phyloP scores from a whole-genome alignment of 2,329 filamentous ascomycete species.

The Orbilia blumenaviensis region DNA sequence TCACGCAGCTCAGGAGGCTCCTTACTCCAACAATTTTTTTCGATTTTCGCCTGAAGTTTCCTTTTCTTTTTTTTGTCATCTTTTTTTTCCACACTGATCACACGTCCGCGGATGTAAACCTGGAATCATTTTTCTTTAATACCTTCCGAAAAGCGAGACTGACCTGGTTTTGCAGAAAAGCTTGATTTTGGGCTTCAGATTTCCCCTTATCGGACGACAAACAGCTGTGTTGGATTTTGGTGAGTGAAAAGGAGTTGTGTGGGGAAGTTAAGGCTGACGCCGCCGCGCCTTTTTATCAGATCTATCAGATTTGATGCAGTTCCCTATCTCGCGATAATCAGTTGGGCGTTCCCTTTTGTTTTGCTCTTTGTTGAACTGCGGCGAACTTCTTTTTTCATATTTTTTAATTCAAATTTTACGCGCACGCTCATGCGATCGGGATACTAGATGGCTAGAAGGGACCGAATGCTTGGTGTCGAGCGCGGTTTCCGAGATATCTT shows the following conservation, averaged over 20 bases:
- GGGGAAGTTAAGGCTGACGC: constrained; percentile 46
- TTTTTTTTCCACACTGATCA: constrained; percentile 6
- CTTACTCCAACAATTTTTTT: constrained; percentile 23
- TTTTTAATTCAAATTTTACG: neutral
- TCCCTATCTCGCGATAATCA: constrained; percentile 39
- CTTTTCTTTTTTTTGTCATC: constrained; percentile 11
- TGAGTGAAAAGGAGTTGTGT: constrained; percentile 43
- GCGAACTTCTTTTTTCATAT: neutral
- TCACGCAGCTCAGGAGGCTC: constrained; percentile 32
- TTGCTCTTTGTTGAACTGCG: constrained; percentile 4
- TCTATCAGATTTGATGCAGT: constrained; percentile 48
- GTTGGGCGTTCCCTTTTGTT: neutral
- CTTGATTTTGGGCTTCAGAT: constrained; percentile 39
- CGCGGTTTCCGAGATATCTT: constrained; percentile 1
- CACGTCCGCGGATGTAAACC: constrained; percentile 14
- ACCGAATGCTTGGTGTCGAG: neutral
- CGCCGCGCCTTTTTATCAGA: constrained; percentile 46
- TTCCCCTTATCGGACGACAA: constrained; percentile 28
- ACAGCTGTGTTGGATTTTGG: constrained; percentile 50
- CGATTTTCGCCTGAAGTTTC: neutral
- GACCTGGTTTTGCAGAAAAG: constrained; percentile 40
- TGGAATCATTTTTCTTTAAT: constrained; percentile 28
- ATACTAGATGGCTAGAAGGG: neutral
- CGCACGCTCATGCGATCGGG: neutral
- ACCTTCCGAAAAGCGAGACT: constrained; percentile 47